phyloP scores from a whole-genome alignment of 2,329 filamentous ascomycete species.

The Botryotinia convoluta region DNA sequence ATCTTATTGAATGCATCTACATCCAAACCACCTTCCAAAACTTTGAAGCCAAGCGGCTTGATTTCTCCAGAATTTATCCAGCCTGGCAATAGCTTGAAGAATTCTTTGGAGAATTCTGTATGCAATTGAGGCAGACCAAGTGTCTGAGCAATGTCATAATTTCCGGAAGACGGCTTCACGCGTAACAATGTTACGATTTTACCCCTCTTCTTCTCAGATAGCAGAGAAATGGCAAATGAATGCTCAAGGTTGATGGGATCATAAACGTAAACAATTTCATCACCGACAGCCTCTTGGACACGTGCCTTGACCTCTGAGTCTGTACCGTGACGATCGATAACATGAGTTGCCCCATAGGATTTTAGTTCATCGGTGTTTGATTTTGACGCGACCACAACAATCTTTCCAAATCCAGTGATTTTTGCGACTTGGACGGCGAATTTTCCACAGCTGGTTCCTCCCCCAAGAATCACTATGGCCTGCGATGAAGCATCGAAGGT shows the following conservation, averaged over 20 bases:
- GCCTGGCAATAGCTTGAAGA: slow-evolving; percentile 2
- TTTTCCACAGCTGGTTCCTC: slow-evolving; percentile 38
- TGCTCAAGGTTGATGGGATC: slow-evolving; percentile 19
- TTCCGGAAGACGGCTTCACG: not conserved
- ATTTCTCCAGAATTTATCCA: slow-evolving; percentile 14
- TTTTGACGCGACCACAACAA: slow-evolving; percentile 41
- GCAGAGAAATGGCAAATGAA: slow-evolving; percentile 6
- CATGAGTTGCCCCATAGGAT: slow-evolving; percentile 42
- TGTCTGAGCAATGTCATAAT: slow-evolving; percentile 7
- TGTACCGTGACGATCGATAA: slow-evolving; percentile 39
- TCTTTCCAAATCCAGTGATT: slow-evolving; percentile 40
- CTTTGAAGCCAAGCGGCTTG: slow-evolving; percentile 13
- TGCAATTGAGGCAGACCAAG: not conserved
- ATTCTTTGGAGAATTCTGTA: not conserved
- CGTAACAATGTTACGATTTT: slow-evolving; percentile 6
- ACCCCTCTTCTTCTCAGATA: slow-evolving; percentile 19
- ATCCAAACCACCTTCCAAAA: slow-evolving; percentile 17
- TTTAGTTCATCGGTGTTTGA: slow-evolving; percentile 36
- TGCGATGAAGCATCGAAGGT: slow-evolving; percentile 11
- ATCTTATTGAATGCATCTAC: slow-evolving; percentile 15
- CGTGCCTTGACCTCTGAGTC: slow-evolving; percentile 11
- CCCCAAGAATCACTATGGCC: slow-evolving; percentile 39
- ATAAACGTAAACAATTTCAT: slow-evolving; percentile 14
- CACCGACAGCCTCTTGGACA: slow-evolving; percentile 8
- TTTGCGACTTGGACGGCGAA: slow-evolving; percentile 39